These are phyloP conservation scores for Aspergillus ochraceus DNA, from an alignment of 2,329 filamentous ascomycete species.

Conservation along the genomic window DNA sequence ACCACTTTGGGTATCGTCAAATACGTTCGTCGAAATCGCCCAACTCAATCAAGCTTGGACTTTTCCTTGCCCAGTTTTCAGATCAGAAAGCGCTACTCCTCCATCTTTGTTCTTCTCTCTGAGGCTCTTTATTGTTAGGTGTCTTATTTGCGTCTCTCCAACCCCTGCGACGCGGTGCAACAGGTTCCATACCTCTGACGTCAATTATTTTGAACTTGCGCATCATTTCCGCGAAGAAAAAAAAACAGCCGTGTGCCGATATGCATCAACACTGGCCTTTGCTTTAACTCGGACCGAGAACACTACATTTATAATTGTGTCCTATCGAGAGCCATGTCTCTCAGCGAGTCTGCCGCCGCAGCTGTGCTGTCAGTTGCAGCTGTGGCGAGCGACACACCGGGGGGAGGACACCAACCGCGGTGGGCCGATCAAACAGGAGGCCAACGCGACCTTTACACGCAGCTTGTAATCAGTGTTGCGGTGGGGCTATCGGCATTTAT, in stretches of 20 bases:
- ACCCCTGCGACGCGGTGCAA: neutral
- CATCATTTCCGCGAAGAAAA: conserved; percentile 4
- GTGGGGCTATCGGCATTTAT: conserved; percentile 47
- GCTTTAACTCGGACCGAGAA: neutral
- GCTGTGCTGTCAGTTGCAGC: conserved; percentile 23
- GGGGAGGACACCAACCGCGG: conserved; percentile 19
- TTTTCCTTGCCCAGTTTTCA: conserved; percentile 4
- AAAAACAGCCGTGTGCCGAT: conserved; percentile 7
- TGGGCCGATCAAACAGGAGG: conserved; percentile 34
- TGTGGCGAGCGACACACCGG: conserved; percentile 19
- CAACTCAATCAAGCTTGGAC: conserved; percentile 6
- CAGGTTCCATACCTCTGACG: conserved; percentile 21
- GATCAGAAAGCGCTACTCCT: neutral
- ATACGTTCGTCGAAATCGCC: conserved; percentile 6
- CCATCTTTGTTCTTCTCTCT: neutral
- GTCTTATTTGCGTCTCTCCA: neutral
- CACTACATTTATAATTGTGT: neutral
- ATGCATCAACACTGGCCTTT: conserved; percentile 15
- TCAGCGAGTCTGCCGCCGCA: conserved; percentile 27
- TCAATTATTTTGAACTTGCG: conserved; percentile 23
- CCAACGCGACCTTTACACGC: conserved; percentile 44
- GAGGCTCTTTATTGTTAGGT: neutral
- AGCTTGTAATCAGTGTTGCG: conserved; percentile 45
- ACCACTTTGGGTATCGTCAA: conserved; percentile 14
- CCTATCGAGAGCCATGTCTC: conserved; percentile 30